A percentile compares a stretch with the other conserved stretches of the same genome.
These are phyloP conservation scores for Plantago rigida DNA, from an alignment of 305 asterid genomes.

Conservation along the genomic window DNA sequence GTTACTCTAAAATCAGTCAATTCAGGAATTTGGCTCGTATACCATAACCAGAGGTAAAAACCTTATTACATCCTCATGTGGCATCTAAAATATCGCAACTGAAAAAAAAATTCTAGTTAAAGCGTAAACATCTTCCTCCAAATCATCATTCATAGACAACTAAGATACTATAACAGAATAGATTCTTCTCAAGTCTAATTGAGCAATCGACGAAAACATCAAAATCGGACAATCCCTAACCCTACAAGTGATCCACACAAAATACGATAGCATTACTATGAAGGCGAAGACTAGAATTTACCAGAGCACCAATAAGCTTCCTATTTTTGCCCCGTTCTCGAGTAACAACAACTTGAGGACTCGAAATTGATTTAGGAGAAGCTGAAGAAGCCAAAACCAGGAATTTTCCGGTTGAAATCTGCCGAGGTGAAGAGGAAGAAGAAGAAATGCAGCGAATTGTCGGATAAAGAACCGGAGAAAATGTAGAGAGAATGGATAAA, in stretches of 20 bases:
- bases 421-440: neutral
- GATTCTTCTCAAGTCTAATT: too few relatives aligned
- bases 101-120: neutral
- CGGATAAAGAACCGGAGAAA: slow-evolving; percentile 23
- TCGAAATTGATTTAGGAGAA: slow-evolving; percentile 25
- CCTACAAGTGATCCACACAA: neutral
- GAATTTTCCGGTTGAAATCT: neutral
- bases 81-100: too few relatives aligned
- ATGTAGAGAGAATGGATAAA: slow-evolving; percentile 29
- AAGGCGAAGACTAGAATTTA: slow-evolving; percentile 17
- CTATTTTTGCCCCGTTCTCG: slow-evolving; percentile 72
- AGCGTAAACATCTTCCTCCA: neutral
- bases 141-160: neutral
- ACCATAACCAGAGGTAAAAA: too few relatives aligned
- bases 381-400: slow-evolving; percentile 23
- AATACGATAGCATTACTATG: neutral
- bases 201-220: neutral
- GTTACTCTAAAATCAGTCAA: neutral
- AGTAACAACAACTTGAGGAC: slow-evolving; percentile 57
- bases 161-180: too few relatives aligned
- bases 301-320: slow-evolving; percentile 61
- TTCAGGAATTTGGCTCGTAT: too few relatives aligned
- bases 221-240: too few relatives aligned
- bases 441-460: slow-evolving; percentile 21
- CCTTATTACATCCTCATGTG: too few relatives aligned